Evolutionary conservation across 1,284 basidiomycete species (phyloP), one percentile per base, ranked within the genome.

Genomic region (Rhodotorula sp.): DNA sequence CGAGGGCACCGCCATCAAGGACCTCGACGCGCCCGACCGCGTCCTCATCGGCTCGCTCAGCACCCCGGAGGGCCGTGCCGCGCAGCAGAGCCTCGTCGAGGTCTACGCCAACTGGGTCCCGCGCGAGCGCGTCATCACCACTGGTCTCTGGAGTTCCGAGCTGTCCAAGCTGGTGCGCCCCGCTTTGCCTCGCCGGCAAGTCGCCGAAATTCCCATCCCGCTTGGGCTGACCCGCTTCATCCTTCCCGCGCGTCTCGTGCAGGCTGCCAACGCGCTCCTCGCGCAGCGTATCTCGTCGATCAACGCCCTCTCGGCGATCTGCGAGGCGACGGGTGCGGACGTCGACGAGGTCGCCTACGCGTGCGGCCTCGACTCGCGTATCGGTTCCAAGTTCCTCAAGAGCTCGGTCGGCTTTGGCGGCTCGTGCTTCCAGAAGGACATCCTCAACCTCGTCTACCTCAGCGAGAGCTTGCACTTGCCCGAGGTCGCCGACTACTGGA

Each of bases 341-440:
- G 93, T 99, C 70, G 93, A 97, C 82, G 97, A 99, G 84, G 96
- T 99, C 74, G 90, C 97, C 4, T 87, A 92, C 80, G 95, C 97
- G 16, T 91, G 97, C 80, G 96, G 96, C 46, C 90, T 89, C 78
- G 97, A 99, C 83, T 87, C 88, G 41, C 92, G 97, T 76, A 88
- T 99, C 69, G 97, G 97, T 7, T 87, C 92, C 80, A 96, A 93
- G 82, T 99, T 99, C 88, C 86, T 99, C 80, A 93, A 92, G 82
- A 92, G 93, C 52, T 91, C 90, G 55, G 91, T 95, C 74, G 93
- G 96, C n/a, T 99, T 98, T 79, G 96, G 96, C 76, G 96, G 96
- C 42, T 94, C 91, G 50, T 99, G 97, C 85, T 99, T 99, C 91
- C 94, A 97, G 84, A 97, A 97, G 84, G 96, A 99, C 82, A 98